A percentile compares a stretch with the other conserved stretches of the same genome.
Conservation (phyloP, 1,284 basidiomycete genomes). For the Microbotryum saponariae region DNA sequence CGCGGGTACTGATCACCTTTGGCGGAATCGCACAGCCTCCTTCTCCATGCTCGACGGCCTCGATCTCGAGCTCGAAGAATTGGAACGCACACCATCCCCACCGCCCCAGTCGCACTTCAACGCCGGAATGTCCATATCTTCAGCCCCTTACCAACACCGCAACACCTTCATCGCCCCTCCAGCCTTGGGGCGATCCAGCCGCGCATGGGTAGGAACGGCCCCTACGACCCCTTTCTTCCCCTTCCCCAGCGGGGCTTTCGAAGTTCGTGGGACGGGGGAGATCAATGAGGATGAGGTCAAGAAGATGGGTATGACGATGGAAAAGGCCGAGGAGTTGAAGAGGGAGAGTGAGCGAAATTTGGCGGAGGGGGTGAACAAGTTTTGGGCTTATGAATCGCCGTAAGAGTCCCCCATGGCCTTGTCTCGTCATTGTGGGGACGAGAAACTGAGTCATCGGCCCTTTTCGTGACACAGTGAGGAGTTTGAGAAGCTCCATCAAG, state of each 20-base stretch:
- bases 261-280: neutral
- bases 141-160: neutral
- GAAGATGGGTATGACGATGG: conserved; percentile 2
- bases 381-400: conserved; percentile 21
- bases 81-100: conserved; percentile 18
- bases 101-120: conserved; percentile 3
- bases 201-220: conserved; percentile 1
- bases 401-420: conserved; percentile 4
- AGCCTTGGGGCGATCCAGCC: neutral
- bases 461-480: conserved; percentile 15
- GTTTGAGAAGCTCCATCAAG: conserved; percentile 25
- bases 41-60: conserved; percentile 28
- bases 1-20: neutral
- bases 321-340: neutral
- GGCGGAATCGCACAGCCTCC: neutral
- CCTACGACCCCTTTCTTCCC: conserved; percentile 19
- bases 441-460: neutral
- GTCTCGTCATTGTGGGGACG: neutral
- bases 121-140: neutral
- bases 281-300: neutral
- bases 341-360: conserved; percentile 7
- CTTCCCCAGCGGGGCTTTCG: conserved; percentile 9
- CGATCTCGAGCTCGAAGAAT: conserved; percentile 23
- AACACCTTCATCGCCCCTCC: conserved; percentile 1
- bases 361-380: conserved; percentile 7